Conservation (phyloP, 1,284 basidiomycete genomes). For the Cryptococcus deneoformans region DNA sequence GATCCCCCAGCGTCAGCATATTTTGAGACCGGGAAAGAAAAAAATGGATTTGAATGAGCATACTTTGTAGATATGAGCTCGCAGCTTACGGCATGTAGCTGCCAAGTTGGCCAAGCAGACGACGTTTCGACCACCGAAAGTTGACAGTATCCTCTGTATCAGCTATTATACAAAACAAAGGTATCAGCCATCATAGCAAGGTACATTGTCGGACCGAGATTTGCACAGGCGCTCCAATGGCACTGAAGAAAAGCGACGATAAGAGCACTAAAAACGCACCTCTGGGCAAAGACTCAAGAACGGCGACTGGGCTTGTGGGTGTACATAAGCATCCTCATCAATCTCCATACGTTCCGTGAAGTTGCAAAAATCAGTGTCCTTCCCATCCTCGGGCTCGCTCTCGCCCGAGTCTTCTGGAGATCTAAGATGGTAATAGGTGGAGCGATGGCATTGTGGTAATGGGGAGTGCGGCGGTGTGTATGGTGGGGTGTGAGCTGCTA, state of each 20-base stretch:
- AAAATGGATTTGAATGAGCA: background rate
- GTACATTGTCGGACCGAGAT: too few relatives aligned
- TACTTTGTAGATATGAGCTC: slow-evolving; percentile 38
- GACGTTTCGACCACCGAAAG: slow-evolving; percentile 19
- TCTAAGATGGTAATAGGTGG: background rate
- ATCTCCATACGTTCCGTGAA: background rate
- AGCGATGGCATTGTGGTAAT: background rate
- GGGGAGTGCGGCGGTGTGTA: background rate
- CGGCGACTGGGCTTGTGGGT: slow-evolving; percentile 9
- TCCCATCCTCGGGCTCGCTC: background rate
- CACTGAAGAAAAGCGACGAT: too few relatives aligned
- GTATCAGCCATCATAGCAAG: too few relatives aligned
- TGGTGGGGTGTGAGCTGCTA: background rate
- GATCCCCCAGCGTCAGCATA: slow-evolving; percentile 3
- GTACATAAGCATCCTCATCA: background rate
- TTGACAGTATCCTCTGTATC: slow-evolving; percentile 30
- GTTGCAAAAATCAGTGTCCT: too few relatives aligned
- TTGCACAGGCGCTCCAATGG: too few relatives aligned
- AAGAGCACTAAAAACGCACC: too few relatives aligned
- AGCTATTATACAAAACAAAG: slow-evolving; percentile 16
- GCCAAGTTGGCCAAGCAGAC: slow-evolving; percentile 20
- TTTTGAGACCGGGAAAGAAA: background rate
- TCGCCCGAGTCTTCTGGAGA: background rate
- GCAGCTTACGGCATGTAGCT: slow-evolving; percentile 29
- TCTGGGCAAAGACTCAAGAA: slow-evolving; percentile 8